Base-by-base conservation (phyloP, 768 basidiomycete genomes). In the Naganishia vishniacii region DNA sequence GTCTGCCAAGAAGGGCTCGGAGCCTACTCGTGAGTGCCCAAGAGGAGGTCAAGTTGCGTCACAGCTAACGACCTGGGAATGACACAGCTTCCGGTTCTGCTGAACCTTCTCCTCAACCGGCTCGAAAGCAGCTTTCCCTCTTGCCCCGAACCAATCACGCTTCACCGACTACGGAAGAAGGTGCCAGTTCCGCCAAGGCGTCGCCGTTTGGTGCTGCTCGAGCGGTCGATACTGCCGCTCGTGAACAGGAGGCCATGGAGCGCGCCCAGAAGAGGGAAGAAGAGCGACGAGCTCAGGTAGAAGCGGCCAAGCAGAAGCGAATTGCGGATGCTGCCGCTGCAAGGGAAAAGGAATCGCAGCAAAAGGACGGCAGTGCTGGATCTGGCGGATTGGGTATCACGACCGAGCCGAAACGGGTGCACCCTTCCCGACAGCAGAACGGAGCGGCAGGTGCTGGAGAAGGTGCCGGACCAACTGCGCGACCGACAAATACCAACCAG, bases 121-220 rank as follows among this genome's bases (percentile, higher is more conserved):
- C 70, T 62, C 74, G 75, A 18, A 63, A 65, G 40, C 65, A 67
- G 7, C 46, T 71, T 12, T 61, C 56, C 48, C 67, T 67, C 42
- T 90, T 29, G 85, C 91, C 4, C 13, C 82, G 80, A 48, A 81
- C 90, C 18, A 81, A 84, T 11, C 81, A 82, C 2, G 61, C 70
- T 16, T 61, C 70, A 13, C 83, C 88, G 29, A 87, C 88, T 18
- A 87, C 90, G 29, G 58, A 37, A 18, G 42, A 59, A 20, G 37
- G 56, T 2, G 89, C 80, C 5, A 73, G 80, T 37, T 79, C 84
- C 37, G 73, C 86, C 65, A 77, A 73, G 66, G 67, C 80, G 5
- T 91, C 83, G 75, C 93, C 93, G 6, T 98, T 98, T 72, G 95
- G 94, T 51, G 81, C 82, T 60, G 94, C 94, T 37, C 86, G 88